A percentile compares a stretch with the other conserved stretches of the same genome.
These are phyloP conservation scores for Phaseolus lunatus DNA, from an alignment of 306 rosid species.

Conservation along the genomic window DNA sequence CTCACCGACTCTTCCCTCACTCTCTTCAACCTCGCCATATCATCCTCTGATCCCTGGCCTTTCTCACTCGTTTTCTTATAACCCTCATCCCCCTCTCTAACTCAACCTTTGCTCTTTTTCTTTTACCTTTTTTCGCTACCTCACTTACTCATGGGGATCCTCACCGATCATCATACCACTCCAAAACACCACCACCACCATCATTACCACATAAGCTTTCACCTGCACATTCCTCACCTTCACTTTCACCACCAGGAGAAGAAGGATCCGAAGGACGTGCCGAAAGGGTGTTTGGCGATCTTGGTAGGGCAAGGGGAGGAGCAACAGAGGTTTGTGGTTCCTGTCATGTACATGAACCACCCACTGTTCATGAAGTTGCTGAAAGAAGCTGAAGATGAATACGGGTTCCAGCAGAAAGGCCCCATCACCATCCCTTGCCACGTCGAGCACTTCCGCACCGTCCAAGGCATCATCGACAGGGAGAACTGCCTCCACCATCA, in stretches of 20 bases:
- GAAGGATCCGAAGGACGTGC: conserved; percentile 62
- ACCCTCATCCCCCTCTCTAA: too few species aligned
- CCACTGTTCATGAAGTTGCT: conserved; percentile 77
- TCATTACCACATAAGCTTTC: conserved; percentile 56
- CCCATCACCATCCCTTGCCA: conserved; percentile 93
- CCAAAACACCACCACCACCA: conserved; percentile 1
- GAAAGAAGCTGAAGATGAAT: conserved; percentile 88
- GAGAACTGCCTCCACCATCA: conserved; percentile 51
- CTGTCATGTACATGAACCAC: conserved; percentile 86
- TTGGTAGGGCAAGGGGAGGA: conserved; percentile 82
- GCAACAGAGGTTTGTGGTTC: conserved; percentile 79
- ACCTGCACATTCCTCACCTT: conserved; percentile 62
- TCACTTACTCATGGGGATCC: too few species aligned
- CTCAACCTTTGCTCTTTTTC: too few species aligned
- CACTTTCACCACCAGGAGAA: conserved; percentile 51
- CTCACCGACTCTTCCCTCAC: conserved; percentile 76
- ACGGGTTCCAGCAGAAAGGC: conserved; percentile 83
- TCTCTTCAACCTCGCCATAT: conserved; percentile 83
- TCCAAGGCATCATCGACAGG: conserved; percentile 68
- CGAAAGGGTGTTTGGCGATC: conserved; percentile 83
- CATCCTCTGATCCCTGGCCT: conserved; percentile 95
- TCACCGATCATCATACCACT: not conserved
- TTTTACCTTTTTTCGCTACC: too few species aligned
- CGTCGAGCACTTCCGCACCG: conserved; percentile 73
- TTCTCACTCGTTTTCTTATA: conserved; percentile 74